phyloP scores from a whole-genome alignment of 495 filamentous ascomycete species.

The Astrothelium macrocarpum region DNA sequence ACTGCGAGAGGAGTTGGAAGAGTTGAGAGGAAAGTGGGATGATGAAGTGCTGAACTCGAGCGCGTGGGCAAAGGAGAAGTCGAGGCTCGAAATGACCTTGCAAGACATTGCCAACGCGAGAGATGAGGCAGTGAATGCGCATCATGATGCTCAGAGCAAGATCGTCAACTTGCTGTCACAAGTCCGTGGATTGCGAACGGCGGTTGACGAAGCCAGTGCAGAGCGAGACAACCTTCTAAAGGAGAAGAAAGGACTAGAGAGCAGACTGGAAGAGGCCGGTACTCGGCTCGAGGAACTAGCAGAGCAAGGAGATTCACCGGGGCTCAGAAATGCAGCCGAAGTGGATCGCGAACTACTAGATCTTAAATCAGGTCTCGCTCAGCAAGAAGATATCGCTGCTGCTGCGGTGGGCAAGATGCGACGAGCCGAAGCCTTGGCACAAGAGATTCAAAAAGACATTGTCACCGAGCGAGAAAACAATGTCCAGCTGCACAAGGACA shows the following conservation, averaged over 20 bases:
- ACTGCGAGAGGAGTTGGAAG: slow-evolving; percentile 87
- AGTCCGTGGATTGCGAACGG: slow-evolving; percentile 71
- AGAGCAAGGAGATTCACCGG: slow-evolving; percentile 73
- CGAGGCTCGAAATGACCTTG: slow-evolving; percentile 79
- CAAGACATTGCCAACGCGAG: slow-evolving; percentile 81
- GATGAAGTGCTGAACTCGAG: slow-evolving; percentile 96
- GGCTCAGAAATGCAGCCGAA: slow-evolving; percentile 82
- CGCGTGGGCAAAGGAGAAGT: slow-evolving; percentile 97
- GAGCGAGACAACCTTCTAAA: slow-evolving; percentile 78
- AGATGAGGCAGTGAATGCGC: slow-evolving; percentile 84
- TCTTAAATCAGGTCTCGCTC: slow-evolving; percentile 78
- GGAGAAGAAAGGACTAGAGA: slow-evolving; percentile 84
- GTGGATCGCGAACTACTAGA: slow-evolving; percentile 85
- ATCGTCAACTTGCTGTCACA: slow-evolving; percentile 87
- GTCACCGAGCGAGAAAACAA: slow-evolving; percentile 79
- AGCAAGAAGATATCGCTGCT: slow-evolving; percentile 85
- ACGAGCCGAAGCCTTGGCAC: slow-evolving; percentile 78
- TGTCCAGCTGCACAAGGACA: slow-evolving; percentile 81
- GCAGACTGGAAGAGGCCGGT: slow-evolving; percentile 77
- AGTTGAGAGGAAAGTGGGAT: slow-evolving; percentile 94
- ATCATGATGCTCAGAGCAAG: slow-evolving; percentile 90
- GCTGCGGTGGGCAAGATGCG: slow-evolving; percentile 97
- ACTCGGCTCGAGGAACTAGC: slow-evolving; percentile 80
- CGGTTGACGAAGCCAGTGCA: slow-evolving; percentile 73
- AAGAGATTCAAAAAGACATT: slow-evolving; percentile 91